A percentile compares a stretch with the other conserved stretches of the same genome.
Evolutionary conservation across 192 early-diverging fungal species (phyloP).

Genomic region (Backusella psychrophila): DNA sequence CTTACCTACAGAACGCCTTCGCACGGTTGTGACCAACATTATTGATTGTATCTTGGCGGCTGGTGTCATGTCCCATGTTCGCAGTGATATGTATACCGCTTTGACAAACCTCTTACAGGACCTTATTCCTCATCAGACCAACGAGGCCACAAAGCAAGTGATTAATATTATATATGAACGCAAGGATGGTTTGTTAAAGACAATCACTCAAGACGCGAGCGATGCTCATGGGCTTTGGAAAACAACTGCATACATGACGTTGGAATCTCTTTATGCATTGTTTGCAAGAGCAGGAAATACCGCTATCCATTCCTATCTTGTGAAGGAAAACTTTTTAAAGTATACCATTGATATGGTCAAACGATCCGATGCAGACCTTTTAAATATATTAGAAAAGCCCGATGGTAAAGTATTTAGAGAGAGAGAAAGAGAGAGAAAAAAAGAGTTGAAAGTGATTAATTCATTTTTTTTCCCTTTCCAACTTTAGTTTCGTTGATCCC

Average conservation of each 20-base stretch:
- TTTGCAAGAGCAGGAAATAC: neutral
- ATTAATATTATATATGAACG: neutral
- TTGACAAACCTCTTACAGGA: slow-evolving; percentile 73
- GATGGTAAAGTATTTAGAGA: slow-evolving; percentile 24
- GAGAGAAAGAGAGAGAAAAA: neutral
- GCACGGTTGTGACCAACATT: slow-evolving; percentile 27
- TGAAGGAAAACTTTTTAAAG: slow-evolving; percentile 54
- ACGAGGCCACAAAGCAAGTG: neutral
- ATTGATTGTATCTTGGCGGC: slow-evolving; percentile 22
- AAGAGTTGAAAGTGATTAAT: neutral
- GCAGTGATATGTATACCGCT: slow-evolving; percentile 81
- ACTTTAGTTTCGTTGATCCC: slow-evolving; percentile 47
- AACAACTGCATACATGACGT: slow-evolving; percentile 76
- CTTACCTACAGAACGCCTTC: slow-evolving; percentile 28
- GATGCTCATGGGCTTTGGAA: slow-evolving; percentile 81
- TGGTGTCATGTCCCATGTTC: slow-evolving; percentile 13
- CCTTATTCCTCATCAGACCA: slow-evolving; percentile 26
- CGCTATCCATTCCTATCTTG: slow-evolving; percentile 25
- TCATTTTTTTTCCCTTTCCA: neutral
- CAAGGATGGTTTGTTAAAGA: slow-evolving; percentile 44
- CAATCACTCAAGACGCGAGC: slow-evolving; percentile 77
- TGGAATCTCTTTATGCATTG: slow-evolving; percentile 58
- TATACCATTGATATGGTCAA: slow-evolving; percentile 58
- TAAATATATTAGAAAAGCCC: slow-evolving; percentile 47
- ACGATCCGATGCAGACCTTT: slow-evolving; percentile 58